Evolutionary conservation across 257 asterid genomes (phyloP), one percentile per base, ranked within the genome.

Genomic region (Ilex aquifolium): DNA sequence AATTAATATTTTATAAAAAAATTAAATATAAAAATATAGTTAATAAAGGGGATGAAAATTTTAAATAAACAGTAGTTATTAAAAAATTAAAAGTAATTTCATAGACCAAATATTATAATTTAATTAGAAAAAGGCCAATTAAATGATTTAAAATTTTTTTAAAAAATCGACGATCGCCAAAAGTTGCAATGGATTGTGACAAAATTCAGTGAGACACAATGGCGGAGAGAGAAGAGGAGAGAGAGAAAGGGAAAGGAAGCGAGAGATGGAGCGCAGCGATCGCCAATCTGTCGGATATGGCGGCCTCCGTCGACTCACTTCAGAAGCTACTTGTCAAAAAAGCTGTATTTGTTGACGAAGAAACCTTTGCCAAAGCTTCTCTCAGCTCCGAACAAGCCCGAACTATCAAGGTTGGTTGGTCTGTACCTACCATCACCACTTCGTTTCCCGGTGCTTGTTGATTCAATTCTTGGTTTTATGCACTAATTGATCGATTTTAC

Each of bases 261-360:
- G 95, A 90, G 76, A 80, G 95, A 83, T 93, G 97, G 99, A 74
- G 79, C 69, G 82, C 92, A 10, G 96, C 97, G 82, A 87, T 85
- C 84, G 69, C 88, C 70, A 93, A 93, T 81, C 59, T 93, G 13
- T 70, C 91, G 56, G 96, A 87, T 71, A 85, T 78, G 80, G 72
- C 95, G 12, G 66, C 85, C 67, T 85, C 85, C 81, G 85, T 93
- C 57, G 92, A 90, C 51, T 90, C 97, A 27, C 81, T 93, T 16
- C 92, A 87, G 69, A 93, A 78, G 65, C 75, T 90, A 12, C 86
- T 93, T 21, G 44, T 83, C 58, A 84, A 84, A 59, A 90, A 90
- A 74, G 92, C 92, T 54, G 95, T 93, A 0, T 93, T 79, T 62
- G 99, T 90, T 32, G 95, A 93, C 60, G 97, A 88, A 0, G 96